Evolutionary conservation across 2,329 filamentous ascomycete genomes (phyloP), one percentile per base, ranked within the genome.

Genomic region (Aspergillus versicolor): DNA sequence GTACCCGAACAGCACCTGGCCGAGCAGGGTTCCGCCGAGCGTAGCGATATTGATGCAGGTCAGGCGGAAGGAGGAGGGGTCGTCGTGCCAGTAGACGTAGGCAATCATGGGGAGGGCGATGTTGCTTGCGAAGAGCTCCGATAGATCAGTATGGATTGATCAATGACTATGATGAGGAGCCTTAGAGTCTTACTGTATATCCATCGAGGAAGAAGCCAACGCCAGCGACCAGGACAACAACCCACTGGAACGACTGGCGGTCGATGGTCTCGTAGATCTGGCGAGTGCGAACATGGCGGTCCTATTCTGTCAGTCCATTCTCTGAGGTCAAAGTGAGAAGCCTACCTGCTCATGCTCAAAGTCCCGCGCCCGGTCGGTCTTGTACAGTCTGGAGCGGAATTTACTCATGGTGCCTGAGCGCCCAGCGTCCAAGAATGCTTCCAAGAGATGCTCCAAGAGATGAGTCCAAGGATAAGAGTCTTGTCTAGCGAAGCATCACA

Each of bases 201-300:
- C 75, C 75, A 69, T 81, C 79, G 4, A 79, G 76, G 55, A 81
- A 77, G 66, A 81, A 81, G 12, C 79, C 79, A n/a, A 79, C 73
- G 19, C 77, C 78, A 15, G 79, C 77, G 6, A 81, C 79, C 3
- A 78, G 64, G 6, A 77, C 77, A 2, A 78, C 74, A 13, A 76
- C 63, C 73, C 73, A 76, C 65, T 77, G 75, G 53, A 70, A 78
- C 6, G 63, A 64, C 57, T 77, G 74, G 34, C 74, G 71, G 63
- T 78, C 75, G 61, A 78, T 77, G 1, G 75, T 77, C 54, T 76
- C 73, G 58, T 77, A 78, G 52, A 77, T 74, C 61, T 77, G 75
- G 59, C 73, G 73, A 61, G 72, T 75, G 52, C 75, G 74, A 11
- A 77, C 73, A 67, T 73, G 70, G 59, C 74, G 75, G 63, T 77